Evolutionary conservation across 2,329 filamentous ascomycete genomes (phyloP).

Genomic region (Colletotrichum sp.): DNA sequence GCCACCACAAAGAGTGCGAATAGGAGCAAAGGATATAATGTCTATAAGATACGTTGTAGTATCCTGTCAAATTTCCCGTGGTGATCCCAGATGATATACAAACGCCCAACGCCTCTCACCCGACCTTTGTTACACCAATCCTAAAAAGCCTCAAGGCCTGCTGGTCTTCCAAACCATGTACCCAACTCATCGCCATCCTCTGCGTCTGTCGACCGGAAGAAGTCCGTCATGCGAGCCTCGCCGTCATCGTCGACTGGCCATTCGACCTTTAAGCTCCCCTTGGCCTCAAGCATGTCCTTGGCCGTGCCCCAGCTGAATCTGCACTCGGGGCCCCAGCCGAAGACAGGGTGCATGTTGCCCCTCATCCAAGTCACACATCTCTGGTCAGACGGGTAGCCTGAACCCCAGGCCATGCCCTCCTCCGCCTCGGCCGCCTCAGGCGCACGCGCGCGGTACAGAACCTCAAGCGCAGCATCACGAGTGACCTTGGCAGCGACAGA

Average conservation of each 20-base stretch:
- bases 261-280: slow-evolving; percentile 73
- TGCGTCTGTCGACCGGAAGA: slow-evolving; percentile 57
- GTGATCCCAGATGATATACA: not conserved
- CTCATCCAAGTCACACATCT: slow-evolving; percentile 83
- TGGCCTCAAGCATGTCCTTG: slow-evolving; percentile 89
- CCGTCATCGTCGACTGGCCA: slow-evolving; percentile 82
- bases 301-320: slow-evolving; percentile 96
- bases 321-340: slow-evolving; percentile 94
- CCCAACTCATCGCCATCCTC: slow-evolving; percentile 70
- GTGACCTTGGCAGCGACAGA: slow-evolving; percentile 97
- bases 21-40: slow-evolving; percentile 22
- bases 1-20: not conserved
- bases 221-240: slow-evolving; percentile 77
- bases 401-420: slow-evolving; percentile 74
- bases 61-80: not conserved
- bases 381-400: slow-evolving; percentile 89
- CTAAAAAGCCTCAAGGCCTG: slow-evolving; percentile 73
- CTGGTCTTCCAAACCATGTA: slow-evolving; percentile 82
- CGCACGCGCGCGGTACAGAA: slow-evolving; percentile 64
- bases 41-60: slow-evolving; percentile 11
- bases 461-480: slow-evolving; percentile 85
- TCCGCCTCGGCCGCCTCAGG: slow-evolving; percentile 35
- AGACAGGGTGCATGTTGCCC: slow-evolving; percentile 87
- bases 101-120: not conserved
- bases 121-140: not conserved